Conservation (phyloP, 2,329 filamentous ascomycete species). For the Hymenoscyphus fructigenus region DNA sequence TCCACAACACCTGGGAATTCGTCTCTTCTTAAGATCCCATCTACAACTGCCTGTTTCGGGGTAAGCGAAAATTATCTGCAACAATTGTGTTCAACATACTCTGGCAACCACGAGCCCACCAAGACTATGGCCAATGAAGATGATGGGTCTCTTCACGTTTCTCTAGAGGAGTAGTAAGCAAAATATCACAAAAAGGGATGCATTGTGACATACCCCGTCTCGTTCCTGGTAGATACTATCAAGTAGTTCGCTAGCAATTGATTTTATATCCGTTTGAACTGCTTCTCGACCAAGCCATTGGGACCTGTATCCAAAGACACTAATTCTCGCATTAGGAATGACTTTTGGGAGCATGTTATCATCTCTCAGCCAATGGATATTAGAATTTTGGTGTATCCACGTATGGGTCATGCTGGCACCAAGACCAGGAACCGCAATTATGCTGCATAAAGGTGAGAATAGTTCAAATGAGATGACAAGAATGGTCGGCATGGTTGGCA, state of each 20-base stretch:
- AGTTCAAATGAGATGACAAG: no score
- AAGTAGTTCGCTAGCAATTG: conserved; percentile 1
- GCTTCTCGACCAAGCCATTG: conserved; percentile 9
- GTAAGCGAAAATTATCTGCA: neutral
- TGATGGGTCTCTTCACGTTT: conserved; percentile 27
- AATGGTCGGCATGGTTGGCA: neutral
- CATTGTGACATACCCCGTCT: neutral
- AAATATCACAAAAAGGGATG: neutral
- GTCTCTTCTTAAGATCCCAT: conserved; percentile 1
- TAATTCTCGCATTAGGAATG: conserved; percentile 10
- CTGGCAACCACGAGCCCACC: conserved; percentile 41
- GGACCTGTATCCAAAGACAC: conserved; percentile 12
- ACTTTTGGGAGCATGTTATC: conserved; percentile 5
- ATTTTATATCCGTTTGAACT: conserved; percentile 1
- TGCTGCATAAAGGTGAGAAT: neutral
- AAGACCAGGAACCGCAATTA: conserved; percentile 10
- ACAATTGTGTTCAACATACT: conserved; percentile 14
- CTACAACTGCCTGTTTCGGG: conserved; percentile 16
- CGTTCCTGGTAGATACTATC: neutral
- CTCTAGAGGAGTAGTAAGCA: neutral
- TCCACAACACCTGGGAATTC: conserved; percentile 6
- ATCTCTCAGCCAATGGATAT: conserved; percentile 8
- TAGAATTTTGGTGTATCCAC: neutral
- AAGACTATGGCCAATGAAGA: conserved; percentile 43
- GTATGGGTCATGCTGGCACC: conserved; percentile 7